Conservation (phyloP, 306 rosid genomes). For the peach (Prunus persica) region DNA sequence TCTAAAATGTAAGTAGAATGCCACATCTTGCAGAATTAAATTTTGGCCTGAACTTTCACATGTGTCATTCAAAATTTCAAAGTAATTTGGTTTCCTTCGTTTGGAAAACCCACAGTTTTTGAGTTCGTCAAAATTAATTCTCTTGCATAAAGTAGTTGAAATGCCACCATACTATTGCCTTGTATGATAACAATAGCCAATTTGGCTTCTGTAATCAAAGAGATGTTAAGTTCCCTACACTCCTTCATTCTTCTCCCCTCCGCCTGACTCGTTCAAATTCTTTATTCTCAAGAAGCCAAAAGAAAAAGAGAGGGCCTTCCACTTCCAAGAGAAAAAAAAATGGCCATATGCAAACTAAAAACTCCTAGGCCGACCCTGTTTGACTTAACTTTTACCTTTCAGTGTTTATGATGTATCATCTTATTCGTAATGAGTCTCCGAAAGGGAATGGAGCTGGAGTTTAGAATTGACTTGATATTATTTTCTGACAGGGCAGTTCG, state of each 20-base stretch:
- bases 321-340: neutral
- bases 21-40: neutral
- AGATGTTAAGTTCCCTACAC: neutral
- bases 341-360: neutral
- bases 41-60: neutral
- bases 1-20: neutral
- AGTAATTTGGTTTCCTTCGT: neutral
- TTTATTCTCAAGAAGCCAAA: neutral
- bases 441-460: slow-evolving; percentile 14
- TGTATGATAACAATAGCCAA: neutral
- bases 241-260: neutral
- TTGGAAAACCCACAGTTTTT: neutral
- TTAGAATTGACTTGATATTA: slow-evolving; percentile 23
- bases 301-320: neutral
- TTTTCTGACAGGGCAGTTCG: slow-evolving; percentile 75
- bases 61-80: neutral
- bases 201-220: neutral
- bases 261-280: neutral
- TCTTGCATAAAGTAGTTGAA: neutral
- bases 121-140: neutral
- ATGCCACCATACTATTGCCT: neutral
- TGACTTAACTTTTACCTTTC: neutral
- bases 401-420: slow-evolving; percentile 5
- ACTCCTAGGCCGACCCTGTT: neutral
- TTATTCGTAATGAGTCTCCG: neutral